Conservation (phyloP, 1,139 yeast genomes). For the Blastobotrys capitulatus region DNA sequence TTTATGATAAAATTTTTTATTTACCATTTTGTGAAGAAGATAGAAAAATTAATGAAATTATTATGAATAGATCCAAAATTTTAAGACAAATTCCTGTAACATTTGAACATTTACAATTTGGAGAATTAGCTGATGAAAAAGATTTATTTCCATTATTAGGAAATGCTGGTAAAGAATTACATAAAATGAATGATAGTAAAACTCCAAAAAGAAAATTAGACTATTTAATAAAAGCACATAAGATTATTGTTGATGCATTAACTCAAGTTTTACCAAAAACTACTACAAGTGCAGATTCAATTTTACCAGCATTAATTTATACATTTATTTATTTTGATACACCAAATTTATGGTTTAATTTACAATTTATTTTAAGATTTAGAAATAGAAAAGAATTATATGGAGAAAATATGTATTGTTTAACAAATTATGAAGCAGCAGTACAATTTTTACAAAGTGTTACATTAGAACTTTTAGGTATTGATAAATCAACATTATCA, state of each 20-base stretch:
- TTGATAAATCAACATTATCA: slow-evolving; percentile 16
- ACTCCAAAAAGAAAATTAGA: slow-evolving; percentile 40
- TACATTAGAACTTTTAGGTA: slow-evolving; percentile 38
- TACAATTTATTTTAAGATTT: slow-evolving; percentile 51
- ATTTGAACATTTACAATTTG: slow-evolving; percentile 27
- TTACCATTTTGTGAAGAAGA: slow-evolving; percentile 26
- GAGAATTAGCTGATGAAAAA: slow-evolving; percentile 13
- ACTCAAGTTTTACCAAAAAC: slow-evolving; percentile 19
- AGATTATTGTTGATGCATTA: slow-evolving; percentile 34
- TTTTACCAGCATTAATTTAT: slow-evolving; percentile 51
- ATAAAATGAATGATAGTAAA: slow-evolving; percentile 24
- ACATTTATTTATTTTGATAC: slow-evolving; percentile 42
- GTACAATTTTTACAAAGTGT: slow-evolving; percentile 48
- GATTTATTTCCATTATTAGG: slow-evolving; percentile 17
- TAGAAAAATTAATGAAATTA: slow-evolving; percentile 21
- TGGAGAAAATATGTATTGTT: slow-evolving; percentile 52
- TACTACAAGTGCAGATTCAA: slow-evolving; percentile 42
- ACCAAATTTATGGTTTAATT: slow-evolving; percentile 44
- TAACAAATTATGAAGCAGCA: slow-evolving; percentile 63
- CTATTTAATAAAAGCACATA: slow-evolving; percentile 38
- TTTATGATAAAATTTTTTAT: slow-evolving; percentile 37
- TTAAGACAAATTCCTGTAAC: slow-evolving; percentile 26
- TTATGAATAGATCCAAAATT: slow-evolving; percentile 27
- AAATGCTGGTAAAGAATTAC: slow-evolving; percentile 25
- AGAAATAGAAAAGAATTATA: slow-evolving; percentile 42